Evolutionary conservation across 2,329 filamentous ascomycete genomes (phyloP), one percentile per base, ranked within the genome.

Genomic region (Zelopaecilomyces penicillatus): DNA sequence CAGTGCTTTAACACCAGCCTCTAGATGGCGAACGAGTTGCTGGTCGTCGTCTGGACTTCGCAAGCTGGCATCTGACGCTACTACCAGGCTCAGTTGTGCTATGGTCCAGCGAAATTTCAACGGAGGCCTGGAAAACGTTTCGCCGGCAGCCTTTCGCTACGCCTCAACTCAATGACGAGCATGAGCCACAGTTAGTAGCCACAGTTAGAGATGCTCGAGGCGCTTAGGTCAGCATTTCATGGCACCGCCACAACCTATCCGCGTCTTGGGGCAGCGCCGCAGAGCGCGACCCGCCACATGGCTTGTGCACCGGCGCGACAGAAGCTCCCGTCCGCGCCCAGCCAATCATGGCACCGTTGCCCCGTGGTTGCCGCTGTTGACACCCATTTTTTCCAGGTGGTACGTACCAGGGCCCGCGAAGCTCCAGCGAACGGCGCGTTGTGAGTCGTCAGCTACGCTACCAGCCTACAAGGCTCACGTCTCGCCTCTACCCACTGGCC

Each of bases 291-390:
- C 38, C 59, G 57, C 56, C 55, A 58, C 54, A 12, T 53, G 52
- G 57, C 45, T 52, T 48, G 51, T 52, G 46, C 43, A 39, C 37
- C 41, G 41, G 45, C 47, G 51, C 51, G 50, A 41, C 38, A 29
- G 43, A 50, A 40, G 48, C 50, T 40, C 27, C 37, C 9, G 29
- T 11, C 36, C 46, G 46, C 46, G 46, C 42, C 30, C 26, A 47
- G 48, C 73, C 72, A 76, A 76, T 75, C 44, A 61, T 27, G 54
- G 34, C 4, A 10, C 56, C 58, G 78, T 82, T 82, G 76, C 75
- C 55, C 62, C 53, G 74, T 62, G 58, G 75, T 78, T 77, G 72
- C 68, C 58, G 62, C 52, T 77, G 71, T 76, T 76, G 69, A 75
- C 50, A 41, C 54, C 50, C 52, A 48, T 49, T 46, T 40, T 47